Percentiles rank a stretch among this genome's conserved stretches.
phyloP scores from a whole-genome alignment of 2,329 filamentous ascomycete species.

The Penicillium hesseltinei region DNA sequence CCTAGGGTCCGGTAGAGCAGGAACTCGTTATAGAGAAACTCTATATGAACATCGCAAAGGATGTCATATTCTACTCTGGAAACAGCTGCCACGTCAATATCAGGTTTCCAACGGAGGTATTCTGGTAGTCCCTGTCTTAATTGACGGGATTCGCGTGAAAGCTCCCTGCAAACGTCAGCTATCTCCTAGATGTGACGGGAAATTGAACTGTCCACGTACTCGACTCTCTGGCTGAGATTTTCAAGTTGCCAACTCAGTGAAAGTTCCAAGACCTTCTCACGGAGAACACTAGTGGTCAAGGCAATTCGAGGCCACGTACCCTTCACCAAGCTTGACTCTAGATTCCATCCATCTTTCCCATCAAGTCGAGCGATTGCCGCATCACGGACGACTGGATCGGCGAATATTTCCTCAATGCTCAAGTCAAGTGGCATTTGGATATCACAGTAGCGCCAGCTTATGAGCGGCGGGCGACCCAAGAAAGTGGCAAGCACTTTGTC shows the following conservation, averaged over 20 bases:
- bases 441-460: slow-evolving; percentile 31
- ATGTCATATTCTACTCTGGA: slow-evolving; percentile 9
- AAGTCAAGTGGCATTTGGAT: slow-evolving; percentile 28
- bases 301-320: slow-evolving; percentile 10
- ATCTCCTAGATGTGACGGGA: too few species aligned
- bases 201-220: slow-evolving; percentile 10
- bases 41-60: slow-evolving; percentile 19
- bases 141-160: slow-evolving; percentile 17
- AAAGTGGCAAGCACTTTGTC: slow-evolving; percentile 34
- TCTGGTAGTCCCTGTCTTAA: slow-evolving; percentile 15
- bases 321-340: slow-evolving; percentile 7
- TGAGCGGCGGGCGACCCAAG: slow-evolving; percentile 30
- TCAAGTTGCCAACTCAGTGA: slow-evolving; percentile 20
- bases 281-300: slow-evolving; percentile 13
- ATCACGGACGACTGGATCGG: slow-evolving; percentile 5
- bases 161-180: slow-evolving; percentile 9
- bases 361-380: slow-evolving; percentile 12
- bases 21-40: slow-evolving; percentile 27
- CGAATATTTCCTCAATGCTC: slow-evolving; percentile 26
- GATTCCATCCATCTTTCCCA: slow-evolving; percentile 11
- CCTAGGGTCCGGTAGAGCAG: slow-evolving; percentile 23
- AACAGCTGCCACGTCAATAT: not conserved
- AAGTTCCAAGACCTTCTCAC: slow-evolving; percentile 25
- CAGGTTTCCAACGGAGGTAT: slow-evolving; percentile 22
- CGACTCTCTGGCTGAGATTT: slow-evolving; percentile 15